These are phyloP conservation scores for Rosa hybrid DNA, from an alignment of 331 rosid species.

Conservation along the genomic window DNA sequence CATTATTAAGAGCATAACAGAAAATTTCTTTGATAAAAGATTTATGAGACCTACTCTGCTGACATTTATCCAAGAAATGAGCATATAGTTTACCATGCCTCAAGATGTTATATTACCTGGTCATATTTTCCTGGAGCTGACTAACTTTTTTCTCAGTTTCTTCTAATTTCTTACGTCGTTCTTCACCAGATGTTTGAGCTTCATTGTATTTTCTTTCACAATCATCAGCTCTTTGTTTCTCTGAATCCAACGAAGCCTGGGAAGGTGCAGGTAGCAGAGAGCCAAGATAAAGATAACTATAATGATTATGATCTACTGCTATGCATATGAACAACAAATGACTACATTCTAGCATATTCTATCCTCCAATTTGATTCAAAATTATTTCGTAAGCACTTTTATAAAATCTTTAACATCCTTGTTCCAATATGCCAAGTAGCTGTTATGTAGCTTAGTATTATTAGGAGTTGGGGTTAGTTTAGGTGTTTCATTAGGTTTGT, in stretches of 20 bases:
- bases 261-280: slow-evolving; percentile 10
- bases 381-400: neutral
- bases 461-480: neutral
- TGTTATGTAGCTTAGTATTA: neutral
- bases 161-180: slow-evolving; percentile 51
- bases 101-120: slow-evolving; percentile 55
- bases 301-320: slow-evolving; percentile 23
- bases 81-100: slow-evolving; percentile 19
- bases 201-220: slow-evolving; percentile 56
- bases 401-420: neutral
- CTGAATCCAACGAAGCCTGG: slow-evolving; percentile 63
- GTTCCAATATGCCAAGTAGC: neutral
- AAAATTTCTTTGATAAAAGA: neutral
- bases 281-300: slow-evolving; percentile 23
- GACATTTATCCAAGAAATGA: neutral
- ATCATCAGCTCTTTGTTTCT: slow-evolving; percentile 56
- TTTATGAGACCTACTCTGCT: neutral
- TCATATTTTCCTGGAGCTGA: slow-evolving; percentile 72
- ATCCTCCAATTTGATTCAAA: neutral
- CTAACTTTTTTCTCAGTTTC: slow-evolving; percentile 71
- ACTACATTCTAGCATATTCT: neutral
- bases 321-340: neutral
- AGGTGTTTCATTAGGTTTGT: neutral
- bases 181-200: slow-evolving; percentile 48
- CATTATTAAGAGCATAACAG: neutral